phyloP scores from a whole-genome alignment of 2,329 filamentous ascomycete genomes.

The Diplodia scrobiculata region DNA sequence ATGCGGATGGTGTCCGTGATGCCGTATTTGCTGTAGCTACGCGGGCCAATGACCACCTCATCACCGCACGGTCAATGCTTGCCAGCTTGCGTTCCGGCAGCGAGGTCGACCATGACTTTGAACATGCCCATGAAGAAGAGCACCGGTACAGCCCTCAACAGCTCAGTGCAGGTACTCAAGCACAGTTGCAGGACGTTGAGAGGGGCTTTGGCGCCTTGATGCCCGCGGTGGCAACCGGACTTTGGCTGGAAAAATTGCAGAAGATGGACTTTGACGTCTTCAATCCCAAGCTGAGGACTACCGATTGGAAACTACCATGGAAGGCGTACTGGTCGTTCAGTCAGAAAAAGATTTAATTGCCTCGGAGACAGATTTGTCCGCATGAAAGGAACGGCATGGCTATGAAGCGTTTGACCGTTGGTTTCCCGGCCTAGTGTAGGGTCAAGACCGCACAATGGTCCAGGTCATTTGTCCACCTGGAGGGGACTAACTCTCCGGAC shows the following conservation, averaged over 20 bases:
- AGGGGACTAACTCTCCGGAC: neutral
- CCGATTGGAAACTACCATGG: slow-evolving; percentile 86
- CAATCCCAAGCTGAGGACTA: slow-evolving; percentile 62
- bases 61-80: slow-evolving; percentile 90
- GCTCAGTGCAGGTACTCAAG: slow-evolving; percentile 41
- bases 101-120: slow-evolving; percentile 81
- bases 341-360: slow-evolving; percentile 53
- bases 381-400: neutral
- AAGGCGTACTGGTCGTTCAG: slow-evolving; percentile 66
- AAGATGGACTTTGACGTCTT: slow-evolving; percentile 82
- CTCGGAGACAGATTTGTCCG: neutral
- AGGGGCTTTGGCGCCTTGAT: slow-evolving; percentile 77
- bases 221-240: slow-evolving; percentile 72
- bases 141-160: slow-evolving; percentile 53
- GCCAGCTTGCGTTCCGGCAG: slow-evolving; percentile 73
- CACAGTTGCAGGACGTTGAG: slow-evolving; percentile 58
- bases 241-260: slow-evolving; percentile 79
- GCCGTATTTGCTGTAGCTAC: slow-evolving; percentile 92
- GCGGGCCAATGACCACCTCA: slow-evolving; percentile 90
- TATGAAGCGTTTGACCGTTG: neutral
- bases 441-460: neutral
- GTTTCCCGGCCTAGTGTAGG: neutral
- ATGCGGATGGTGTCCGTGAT: slow-evolving; percentile 80
- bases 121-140: slow-evolving; percentile 78
- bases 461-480: neutral